A percentile compares a stretch with the other conserved stretches of the same genome.
These are phyloP conservation scores for Lentinula boryana DNA, from an alignment of 768 basidiomycete genomes.

Conservation along the genomic window DNA sequence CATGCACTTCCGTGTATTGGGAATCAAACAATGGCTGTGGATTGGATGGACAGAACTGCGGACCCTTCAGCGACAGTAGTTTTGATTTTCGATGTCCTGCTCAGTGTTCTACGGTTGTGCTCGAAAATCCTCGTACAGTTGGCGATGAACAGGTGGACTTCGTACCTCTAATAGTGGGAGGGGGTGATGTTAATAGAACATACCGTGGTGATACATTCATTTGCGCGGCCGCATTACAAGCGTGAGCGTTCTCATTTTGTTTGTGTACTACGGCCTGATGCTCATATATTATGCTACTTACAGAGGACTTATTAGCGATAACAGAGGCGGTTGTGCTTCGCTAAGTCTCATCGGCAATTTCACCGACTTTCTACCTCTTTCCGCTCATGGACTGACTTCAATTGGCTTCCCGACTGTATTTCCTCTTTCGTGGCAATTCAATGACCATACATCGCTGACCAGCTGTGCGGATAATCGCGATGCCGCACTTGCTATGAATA, in stretches of 20 bases:
- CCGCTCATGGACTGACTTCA: constrained; percentile 59
- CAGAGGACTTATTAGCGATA: constrained; percentile 61
- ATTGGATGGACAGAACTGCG: constrained; percentile 58
- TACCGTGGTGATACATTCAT: constrained; percentile 85
- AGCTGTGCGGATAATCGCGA: constrained; percentile 70
- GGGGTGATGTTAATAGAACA: constrained; percentile 63
- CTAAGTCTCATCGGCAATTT: constrained; percentile 68
- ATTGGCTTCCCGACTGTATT: constrained; percentile 72
- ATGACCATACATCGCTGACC: constrained; percentile 37
- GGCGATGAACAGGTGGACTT: constrained; percentile 61
- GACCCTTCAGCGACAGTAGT: constrained; percentile 52
- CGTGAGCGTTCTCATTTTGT: constrained; percentile 37
- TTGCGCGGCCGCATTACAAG: constrained; percentile 79
- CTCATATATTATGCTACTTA: background rate
- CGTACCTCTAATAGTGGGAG: constrained; percentile 78
- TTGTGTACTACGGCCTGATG: background rate
- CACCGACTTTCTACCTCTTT: constrained; percentile 56
- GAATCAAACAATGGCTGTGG: constrained; percentile 65
- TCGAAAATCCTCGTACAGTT: constrained; percentile 71
- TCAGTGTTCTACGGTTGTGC: constrained; percentile 52
- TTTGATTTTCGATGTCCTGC: constrained; percentile 82
- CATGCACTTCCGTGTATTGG: constrained; percentile 72
- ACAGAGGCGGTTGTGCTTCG: constrained; percentile 72
- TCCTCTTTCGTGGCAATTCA: constrained; percentile 63
- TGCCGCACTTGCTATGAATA: constrained; percentile 67